Evolutionary conservation across 768 basidiomycete species (phyloP), one percentile per base, ranked within the genome.

Genomic region (Trametes gibbosa): DNA sequence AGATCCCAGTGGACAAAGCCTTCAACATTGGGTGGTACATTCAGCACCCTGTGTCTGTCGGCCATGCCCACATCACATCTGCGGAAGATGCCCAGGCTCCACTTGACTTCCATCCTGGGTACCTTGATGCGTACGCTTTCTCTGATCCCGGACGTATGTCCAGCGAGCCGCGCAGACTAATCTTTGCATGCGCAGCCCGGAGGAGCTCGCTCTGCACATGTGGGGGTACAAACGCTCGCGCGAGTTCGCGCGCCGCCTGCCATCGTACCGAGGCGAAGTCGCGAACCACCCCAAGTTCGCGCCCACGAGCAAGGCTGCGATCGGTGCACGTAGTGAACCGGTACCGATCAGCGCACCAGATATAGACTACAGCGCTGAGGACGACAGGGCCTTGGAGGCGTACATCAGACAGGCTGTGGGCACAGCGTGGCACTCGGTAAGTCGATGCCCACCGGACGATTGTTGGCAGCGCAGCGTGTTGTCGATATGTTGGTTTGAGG

Each of bases 211-310:
- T 0, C 69, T 77, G 23, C 62, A 85, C 52, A 74, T 73, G 52
- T 82, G 81, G 76, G 74, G 68, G 0, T 87, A 87, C 70, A 88
- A 87, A 63, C 77, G 76, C 48, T 54, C 69, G 2, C 77, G 85
- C 5, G 85, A 88, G 70, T 66, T 83, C 5, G 72, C 75, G 4
- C 77, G 86, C 24, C 81, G 86, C 17, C 82, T 85, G 77, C 65
- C 72, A 21, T 66, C 63, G 29, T 77, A 77, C 50, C 69, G 72
- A 10, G 76, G 76, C 29, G 75, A 76, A 49, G 56, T 66, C 13
- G 40, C 63, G 0, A 7, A 55, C 7, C 73, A 74, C 45, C 77
- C 77, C 0, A 12, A 35, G 0, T 78, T 78, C 42, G 40, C 69
- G 0, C 47, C 56, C 3, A 69, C 65, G 34, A 69, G 74, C 43